Evolutionary conservation across 345 rosid genomes (phyloP), one percentile per base, ranked within the genome.

Genomic region (Sisymbrium altissimum): DNA sequence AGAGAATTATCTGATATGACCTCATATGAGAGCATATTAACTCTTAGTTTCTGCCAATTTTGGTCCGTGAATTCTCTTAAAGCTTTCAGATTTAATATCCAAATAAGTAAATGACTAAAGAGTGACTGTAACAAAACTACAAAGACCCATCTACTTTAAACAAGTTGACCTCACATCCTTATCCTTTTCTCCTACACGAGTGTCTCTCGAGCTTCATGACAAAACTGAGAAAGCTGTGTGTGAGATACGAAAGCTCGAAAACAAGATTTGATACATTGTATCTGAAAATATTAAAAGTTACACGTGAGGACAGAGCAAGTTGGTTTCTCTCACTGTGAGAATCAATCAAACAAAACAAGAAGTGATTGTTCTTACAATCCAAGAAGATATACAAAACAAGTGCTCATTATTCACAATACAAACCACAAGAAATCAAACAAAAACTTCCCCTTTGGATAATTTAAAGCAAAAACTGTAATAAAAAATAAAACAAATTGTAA

Each of bases 201-300:
- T 12, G 21, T 35, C 71, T 35, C 71, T 44, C 56, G 57, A 46
- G 62, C 63, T 41, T 63, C 54, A 53, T 33, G 71, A 55, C 65
- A 45, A 73, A 65, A 45, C 13, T 56, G 11, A 60, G 25, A 52
- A 71, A 48, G 43, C 50, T 39, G 9, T 55, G 48, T 15, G 62
- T 67, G 48, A 50, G 36, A 39, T 40, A 17, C 7, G 29, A 25
- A 3, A 10, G 11, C 32, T 33, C 45, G 29, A 15, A 49, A 60
- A 29, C 68, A 71, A 71, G 63, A 72, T 21, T 1, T 52, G 67
- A 39, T 48, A 13, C 78, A 65, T 45, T 65, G 58, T 45, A 65
- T 66, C 53, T 56, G 15, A 14, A 0, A 50, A 48, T 27, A 46
- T 7, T 18, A 46, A 10, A 64, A 53, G 35, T 29, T 19, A 67